Percentiles rank a stretch among this genome's conserved stretches.
Conservation (phyloP, 2,329 filamentous ascomycete species). For the Verticillium nubilum region DNA sequence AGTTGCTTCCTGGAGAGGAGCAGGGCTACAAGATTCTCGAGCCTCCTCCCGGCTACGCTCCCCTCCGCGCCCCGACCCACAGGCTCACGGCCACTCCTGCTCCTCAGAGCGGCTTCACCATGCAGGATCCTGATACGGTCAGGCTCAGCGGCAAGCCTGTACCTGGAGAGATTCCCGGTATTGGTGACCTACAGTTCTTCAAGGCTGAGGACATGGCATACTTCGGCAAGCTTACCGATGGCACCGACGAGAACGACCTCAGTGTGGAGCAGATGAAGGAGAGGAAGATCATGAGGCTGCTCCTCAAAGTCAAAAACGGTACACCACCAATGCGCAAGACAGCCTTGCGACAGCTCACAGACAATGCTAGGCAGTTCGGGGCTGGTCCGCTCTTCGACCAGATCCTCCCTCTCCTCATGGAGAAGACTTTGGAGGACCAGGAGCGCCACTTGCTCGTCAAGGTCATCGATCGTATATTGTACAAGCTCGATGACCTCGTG, state of each 20-base stretch:
- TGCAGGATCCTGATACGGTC: slow-evolving; percentile 87
- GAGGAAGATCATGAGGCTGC: slow-evolving; percentile 93
- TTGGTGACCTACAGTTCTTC: slow-evolving; percentile 95
- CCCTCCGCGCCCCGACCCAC: slow-evolving; percentile 69
- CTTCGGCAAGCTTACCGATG: slow-evolving; percentile 95
- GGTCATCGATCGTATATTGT: slow-evolving; percentile 96
- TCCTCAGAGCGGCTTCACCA: slow-evolving; percentile 86
- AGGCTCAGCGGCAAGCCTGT: slow-evolving; percentile 82
- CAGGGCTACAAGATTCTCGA: slow-evolving; percentile 92
- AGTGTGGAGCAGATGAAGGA: slow-evolving; percentile 96
- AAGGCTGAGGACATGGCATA: slow-evolving; percentile 99
- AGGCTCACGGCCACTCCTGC: slow-evolving; percentile 69
- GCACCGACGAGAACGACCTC: slow-evolving; percentile 83
- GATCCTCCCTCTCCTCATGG: slow-evolving; percentile 94
- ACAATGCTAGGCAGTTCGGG: slow-evolving; percentile 94
- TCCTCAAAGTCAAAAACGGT: slow-evolving; percentile 98
- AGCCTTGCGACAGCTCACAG: slow-evolving; percentile 90
- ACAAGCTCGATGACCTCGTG: slow-evolving; percentile 96
- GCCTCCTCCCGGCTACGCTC: slow-evolving; percentile 87
- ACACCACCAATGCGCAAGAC: slow-evolving; percentile 99
- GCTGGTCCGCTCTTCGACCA: slow-evolving; percentile 94
- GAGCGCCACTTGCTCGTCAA: slow-evolving; percentile 98
- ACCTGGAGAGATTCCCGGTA: slow-evolving; percentile 90
- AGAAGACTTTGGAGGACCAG: slow-evolving; percentile 95
- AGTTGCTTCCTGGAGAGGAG: slow-evolving; percentile 79